Evolutionary conservation across 176 grass and related monocot genomes (phyloP).

Genomic region (Oryza australiensis): DNA sequence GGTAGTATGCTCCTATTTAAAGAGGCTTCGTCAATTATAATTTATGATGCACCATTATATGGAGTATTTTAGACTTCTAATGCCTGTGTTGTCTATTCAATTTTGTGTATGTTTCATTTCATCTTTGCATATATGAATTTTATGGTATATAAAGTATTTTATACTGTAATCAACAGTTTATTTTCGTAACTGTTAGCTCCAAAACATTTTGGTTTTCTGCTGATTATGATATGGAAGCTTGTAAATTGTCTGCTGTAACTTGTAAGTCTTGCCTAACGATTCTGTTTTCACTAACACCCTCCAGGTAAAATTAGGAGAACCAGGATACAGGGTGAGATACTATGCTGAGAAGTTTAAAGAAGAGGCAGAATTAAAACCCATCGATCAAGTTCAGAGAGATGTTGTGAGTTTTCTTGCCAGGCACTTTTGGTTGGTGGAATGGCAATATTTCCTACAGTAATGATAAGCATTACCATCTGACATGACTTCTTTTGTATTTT

Average conservation of each 20-base stretch:
- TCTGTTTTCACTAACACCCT: slow-evolving; percentile 31
- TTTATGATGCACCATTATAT: background rate
- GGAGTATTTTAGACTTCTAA: background rate
- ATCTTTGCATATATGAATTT: background rate
- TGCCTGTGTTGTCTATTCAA: background rate
- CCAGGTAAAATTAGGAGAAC: slow-evolving; percentile 96
- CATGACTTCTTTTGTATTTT: slow-evolving; percentile 13
- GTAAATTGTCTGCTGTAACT: slow-evolving; percentile 1
- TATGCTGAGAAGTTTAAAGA: slow-evolving; percentile 95
- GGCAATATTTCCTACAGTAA: slow-evolving; percentile 2
- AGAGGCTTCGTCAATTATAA: background rate
- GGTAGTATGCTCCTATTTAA: background rate
- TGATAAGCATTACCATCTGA: slow-evolving; percentile 29
- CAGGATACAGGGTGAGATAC: slow-evolving; percentile 80
- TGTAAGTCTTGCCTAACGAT: slow-evolving; percentile 1
- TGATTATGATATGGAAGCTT: slow-evolving; percentile 10
- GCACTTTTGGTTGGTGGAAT: slow-evolving; percentile 21
- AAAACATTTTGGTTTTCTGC: background rate
- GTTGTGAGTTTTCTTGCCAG: slow-evolving; percentile 69
- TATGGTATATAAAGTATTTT: background rate
- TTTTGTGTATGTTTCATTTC: slow-evolving; percentile 7
- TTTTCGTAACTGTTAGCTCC: background rate
- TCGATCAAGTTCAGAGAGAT: slow-evolving; percentile 78
- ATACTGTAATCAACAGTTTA: background rate
- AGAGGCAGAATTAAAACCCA: slow-evolving; percentile 61